Evolutionary conservation across 179 eudicot species (phyloP), one percentile per base, ranked within the genome.

Genomic region (Dionaea muscipula): DNA sequence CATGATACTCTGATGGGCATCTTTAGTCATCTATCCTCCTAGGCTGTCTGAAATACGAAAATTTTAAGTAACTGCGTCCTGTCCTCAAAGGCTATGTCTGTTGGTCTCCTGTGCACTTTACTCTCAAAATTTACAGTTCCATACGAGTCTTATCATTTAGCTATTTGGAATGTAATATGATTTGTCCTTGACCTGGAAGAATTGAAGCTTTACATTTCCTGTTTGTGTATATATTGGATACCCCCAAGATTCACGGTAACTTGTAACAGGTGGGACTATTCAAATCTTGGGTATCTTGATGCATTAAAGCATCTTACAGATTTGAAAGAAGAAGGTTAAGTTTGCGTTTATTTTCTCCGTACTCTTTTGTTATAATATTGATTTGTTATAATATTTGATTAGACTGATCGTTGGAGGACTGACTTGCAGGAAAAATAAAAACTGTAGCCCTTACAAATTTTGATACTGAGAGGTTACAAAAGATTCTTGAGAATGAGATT

Each of bases 301-400:
- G 98, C 98, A n/a, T 68, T 91, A 47, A 82, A 78, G 62, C 95
- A 91, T 77, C 94, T 91, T 55, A 84, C 98, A 21, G 98, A 91
- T 79, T 77, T 91, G 55, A 91, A 91, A 75, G 91, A 75, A 54
- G 95, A 77, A 84, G 98, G 98, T 87, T 35, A 49, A 58, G 41
- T 57, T 52, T 46, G 25, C 47, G 44, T 24, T 17, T 15, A n/a
- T n/a, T 21, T 33, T 25, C n/a, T 31, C 0, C 40, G 13, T 17
- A 53, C 2, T 25, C 5, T 1, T 20, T 39, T 55, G 46, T 37
- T 21, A 44, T 59, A 25, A 26, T 17, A 2, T 9, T 11, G 24
- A 47, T 6, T 9, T 0, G 9, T 20, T 53, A 0, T 27, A n/a
- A n/a, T n/a, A n/a, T n/a, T n/a, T 33, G 16, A 19, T 9, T 51